Evolutionary conservation across 257 asterid species (phyloP), one percentile per base, ranked within the genome.

Genomic region (Forsythia suspensa): DNA sequence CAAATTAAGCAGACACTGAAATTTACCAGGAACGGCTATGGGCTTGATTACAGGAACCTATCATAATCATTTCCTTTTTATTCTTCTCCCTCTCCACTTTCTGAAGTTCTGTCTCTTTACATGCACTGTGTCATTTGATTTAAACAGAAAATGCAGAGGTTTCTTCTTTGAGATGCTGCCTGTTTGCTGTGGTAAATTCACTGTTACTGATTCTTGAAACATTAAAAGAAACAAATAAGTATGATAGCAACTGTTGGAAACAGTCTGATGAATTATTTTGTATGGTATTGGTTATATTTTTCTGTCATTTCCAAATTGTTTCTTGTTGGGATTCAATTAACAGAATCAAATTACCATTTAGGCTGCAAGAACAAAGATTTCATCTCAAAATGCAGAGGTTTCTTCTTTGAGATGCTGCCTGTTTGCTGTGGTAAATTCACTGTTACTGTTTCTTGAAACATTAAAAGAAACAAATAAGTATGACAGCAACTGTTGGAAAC

Each of bases 131-230:
- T 13, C 55, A 48, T 48, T 48, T 13, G 55, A 44, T 15, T 44
- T 44, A 44, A 44, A 44, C 15, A 44, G 11, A 15, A 44, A 44
- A 44, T 44, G 51, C 51, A 9, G 51, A 8, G 48, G 52, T 46
- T 46, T 46, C 52, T 46, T 46, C 18, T 11, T 11, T 46, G 52
- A 12, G 12, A 61, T 24, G 37, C 38, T 61, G 69, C 70, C 39
- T 63, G 16, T 29, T 39, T 63, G 39, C 37, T 63, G 38, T 8
- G 70, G 38, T 21, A 63, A 21, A 63, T 29, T 63, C 18, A 63
- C 70, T 63, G 70, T 63, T 63, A 63, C 70, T 63, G 38, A 24
- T 63, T 63, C 13, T 63, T 8, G 70, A 63, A 63, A 63, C 70
- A 39, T 63, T 63, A 63, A 24, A 63, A 0, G 7, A 63, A 24